Evolutionary conservation across 2,329 filamentous ascomycete species (phyloP), one percentile per base, ranked within the genome.

Genomic region (Pyrenophora teres): DNA sequence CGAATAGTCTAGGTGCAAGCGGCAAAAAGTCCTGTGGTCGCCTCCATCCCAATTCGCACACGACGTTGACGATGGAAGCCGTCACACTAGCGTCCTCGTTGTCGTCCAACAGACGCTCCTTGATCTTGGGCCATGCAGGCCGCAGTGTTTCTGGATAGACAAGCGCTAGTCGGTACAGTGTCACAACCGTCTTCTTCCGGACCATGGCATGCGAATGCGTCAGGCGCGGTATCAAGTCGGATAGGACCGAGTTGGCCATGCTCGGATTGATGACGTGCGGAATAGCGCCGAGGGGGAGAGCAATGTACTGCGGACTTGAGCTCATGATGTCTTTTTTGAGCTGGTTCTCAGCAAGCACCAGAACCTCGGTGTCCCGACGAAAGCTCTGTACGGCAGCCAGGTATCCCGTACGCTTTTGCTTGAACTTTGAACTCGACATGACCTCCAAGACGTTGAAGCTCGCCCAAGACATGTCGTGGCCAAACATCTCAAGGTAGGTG

Each of bases 391-490:
- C 92, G 7, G 94, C 94, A 12, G 89, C 93, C 16, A 99, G 81
- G 73, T 99, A 99, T 51, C 93, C 94, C 38, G 97, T 91, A 60
- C 93, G 84, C 77, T 99, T 99, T 76, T 97, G 93, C 62, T 92
- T 83, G 74, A 96, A 96, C 73, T 97, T 97, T 40, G 88, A 82
- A 33, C 91, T 96, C 32, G 92, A 96, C 94, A 99, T 99, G 77
- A 99, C 94, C 78, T 99, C 94, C 40, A 99, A 87, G 45, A 97
- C 93, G 73, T 99, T 90, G 77, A 99, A 99, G 10, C 92, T 92
- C 3, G 94, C 94, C 94, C 94, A 99, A 3, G 93, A 97, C 94
- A 99, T 99, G 76, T 97, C 94, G 73, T 97, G 90, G 12, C 94
- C 94, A 64, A 97, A 92, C 94, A 99, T 99, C 74, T 99, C 94